Evolutionary conservation across 768 basidiomycete genomes (phyloP), one percentile per base, ranked within the genome.

Genomic region (Phlebiopsis flavidoalba): DNA sequence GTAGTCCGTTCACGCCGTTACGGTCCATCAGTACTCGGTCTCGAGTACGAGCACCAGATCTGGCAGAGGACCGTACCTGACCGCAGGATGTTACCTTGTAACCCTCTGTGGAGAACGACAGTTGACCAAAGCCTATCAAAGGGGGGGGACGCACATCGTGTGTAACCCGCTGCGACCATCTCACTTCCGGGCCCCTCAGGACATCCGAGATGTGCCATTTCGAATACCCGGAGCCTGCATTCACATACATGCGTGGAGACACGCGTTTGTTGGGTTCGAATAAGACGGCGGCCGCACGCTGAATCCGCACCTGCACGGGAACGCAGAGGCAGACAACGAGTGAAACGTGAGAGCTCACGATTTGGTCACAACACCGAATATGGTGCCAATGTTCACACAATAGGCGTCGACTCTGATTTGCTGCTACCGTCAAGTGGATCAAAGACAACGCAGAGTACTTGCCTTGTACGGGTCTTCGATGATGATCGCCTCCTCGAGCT

Each of bases 121-220:
- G 24, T 52, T 19, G 43, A 46, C 17, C n/a, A n/a, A 45, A 22
- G 52, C 63, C n/a, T 7, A 74, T 46, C 26, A 43, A 43, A 43
- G 3, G 24, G 19, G n/a, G 11, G 8, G 35, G 17, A 56, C 87
- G 71, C 71, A 93, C 95, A 96, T 97, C 63, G 93, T 96, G 93
- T 96, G 76, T 98, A 98, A 24, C 95, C 95, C 58, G 95, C 95
- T 56, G 95, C 96, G 53, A 98, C 96, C 95, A 98, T 97, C 70
- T 97, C 89, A 69, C 80, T 87, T 48, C 97, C 97, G 14, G 97
- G 95, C 66, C n/a, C n/a, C 93, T 83, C 60, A 99, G 80, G 31
- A 98, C 97, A 72, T 98, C 97, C 61, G 81, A 78, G 60, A 98
- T 69, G 84, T 80, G n/a, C 95, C 95, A n/a, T 54, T 76, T 74